Percentiles rank a stretch among this genome's conserved stretches.
phyloP scores from a whole-genome alignment of 768 basidiomycete species.

The Trametes coccinea region DNA sequence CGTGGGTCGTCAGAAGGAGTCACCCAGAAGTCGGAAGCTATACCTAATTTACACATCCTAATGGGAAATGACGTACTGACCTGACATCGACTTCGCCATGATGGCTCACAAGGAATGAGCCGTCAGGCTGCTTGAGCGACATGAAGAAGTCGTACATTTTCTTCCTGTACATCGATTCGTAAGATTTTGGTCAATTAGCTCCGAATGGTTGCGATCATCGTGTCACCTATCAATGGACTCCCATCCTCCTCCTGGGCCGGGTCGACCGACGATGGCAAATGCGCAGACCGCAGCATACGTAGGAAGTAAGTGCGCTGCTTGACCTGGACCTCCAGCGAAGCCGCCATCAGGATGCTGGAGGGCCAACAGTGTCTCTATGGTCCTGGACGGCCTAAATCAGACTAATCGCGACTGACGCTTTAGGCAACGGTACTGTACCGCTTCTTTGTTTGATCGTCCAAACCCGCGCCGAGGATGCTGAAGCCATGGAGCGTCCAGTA shows the following conservation, averaged over 20 bases:
- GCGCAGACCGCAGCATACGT: slow-evolving; percentile 88
- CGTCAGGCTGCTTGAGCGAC: slow-evolving; percentile 89
- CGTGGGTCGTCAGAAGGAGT: background rate
- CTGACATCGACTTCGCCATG: slow-evolving; percentile 94
- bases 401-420: background rate
- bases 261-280: slow-evolving; percentile 77
- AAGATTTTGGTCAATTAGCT: background rate
- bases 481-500: slow-evolving; percentile 93
- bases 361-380: slow-evolving; percentile 75
- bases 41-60: background rate
- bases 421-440: slow-evolving; percentile 46
- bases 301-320: slow-evolving; percentile 82
- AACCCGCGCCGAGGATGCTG: slow-evolving; percentile 69
- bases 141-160: slow-evolving; percentile 88
- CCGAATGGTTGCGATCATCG: background rate
- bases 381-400: slow-evolving; percentile 41
- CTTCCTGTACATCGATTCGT: slow-evolving; percentile 41
- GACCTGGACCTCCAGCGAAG: slow-evolving; percentile 90
- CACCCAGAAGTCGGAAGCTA: too few relatives aligned
- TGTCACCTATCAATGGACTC: slow-evolving; percentile 79
- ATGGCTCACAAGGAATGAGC: slow-evolving; percentile 86
- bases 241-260: slow-evolving; percentile 79
- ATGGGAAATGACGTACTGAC: slow-evolving; percentile 41
- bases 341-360: slow-evolving; percentile 89
- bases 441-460: slow-evolving; percentile 79